Base-by-base conservation (phyloP, 2,329 filamentous ascomycete genomes). In the Periconia sp. region DNA sequence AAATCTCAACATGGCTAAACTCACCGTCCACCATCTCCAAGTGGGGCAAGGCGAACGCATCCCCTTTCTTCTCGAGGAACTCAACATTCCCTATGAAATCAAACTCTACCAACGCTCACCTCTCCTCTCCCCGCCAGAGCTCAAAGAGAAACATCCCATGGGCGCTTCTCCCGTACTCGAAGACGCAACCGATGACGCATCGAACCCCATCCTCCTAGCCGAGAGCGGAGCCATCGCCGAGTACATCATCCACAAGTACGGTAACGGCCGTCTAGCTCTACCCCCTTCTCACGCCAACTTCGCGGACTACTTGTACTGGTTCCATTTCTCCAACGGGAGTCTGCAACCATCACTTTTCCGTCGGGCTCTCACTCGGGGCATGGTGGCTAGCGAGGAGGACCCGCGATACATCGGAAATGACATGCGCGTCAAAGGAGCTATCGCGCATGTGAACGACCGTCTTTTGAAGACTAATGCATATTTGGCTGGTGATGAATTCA, bases 51-150 rank as follows among this genome's bases (percentile, higher is more conserved):
- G 84, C 35, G 85, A 88, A 66, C 83, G 86, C 41, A 77, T 88
- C 48, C 73, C 82, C 63, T 88, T 83, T 80, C 80, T 88, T 44
- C 83, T 83, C 66, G 85, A 89, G 68, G 86, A 89, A 68, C 81
- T 88, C 17, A 69, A 71, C 45, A 70, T 89, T 48, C 65, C 75
- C 2, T 88, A 88, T 65, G 63, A 74, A 1, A 69, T 83, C 11
- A 73, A 74, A 52, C 70, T 73, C 41, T 76, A 84, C 73, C 55
- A 75, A 47, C 79, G 81, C 42, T 63, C 63, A 8, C 80, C 85
- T 58, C 49, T 79, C 13, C 60, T 77, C 41, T 66, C 69, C 8
- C 70, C 68, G 3, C 63, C 65, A n/a, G 62, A 64, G 1, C 55
- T 72, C 15, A 65, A 67, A 48, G 57, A 60, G 18, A 49, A 66